These are phyloP conservation scores for Aphanomyces cochlioides DNA, from an alignment of 352 stramenopile species.

Conservation along the genomic window DNA sequence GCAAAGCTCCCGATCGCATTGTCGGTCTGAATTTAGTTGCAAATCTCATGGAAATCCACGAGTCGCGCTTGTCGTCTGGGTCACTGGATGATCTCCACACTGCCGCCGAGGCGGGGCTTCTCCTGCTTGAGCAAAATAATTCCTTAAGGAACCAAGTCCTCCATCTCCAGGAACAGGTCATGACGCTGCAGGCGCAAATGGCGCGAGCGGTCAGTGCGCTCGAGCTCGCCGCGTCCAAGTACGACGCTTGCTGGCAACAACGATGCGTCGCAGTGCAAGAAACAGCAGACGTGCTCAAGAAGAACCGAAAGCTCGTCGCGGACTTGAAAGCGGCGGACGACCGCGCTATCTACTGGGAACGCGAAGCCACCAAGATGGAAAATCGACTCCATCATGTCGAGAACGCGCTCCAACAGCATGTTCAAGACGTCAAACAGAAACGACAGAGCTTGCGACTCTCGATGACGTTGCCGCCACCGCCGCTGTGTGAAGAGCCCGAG, in stretches of 20 bases:
- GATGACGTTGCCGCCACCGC: neutral
- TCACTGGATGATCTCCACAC: slow-evolving; percentile 2
- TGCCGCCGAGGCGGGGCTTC: slow-evolving; percentile 2
- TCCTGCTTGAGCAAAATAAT: slow-evolving; percentile 5
- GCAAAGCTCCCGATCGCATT: too few relatives aligned
- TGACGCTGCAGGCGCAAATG: neutral
- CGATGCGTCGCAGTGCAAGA: slow-evolving; percentile 12
- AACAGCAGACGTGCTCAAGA: neutral
- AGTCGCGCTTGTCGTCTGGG: neutral
- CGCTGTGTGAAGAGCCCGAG: neutral
- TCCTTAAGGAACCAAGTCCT: neutral
- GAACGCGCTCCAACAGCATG: neutral
- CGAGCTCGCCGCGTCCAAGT: neutral
- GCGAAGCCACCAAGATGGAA: slow-evolving; percentile 6
- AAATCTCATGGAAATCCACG: too few relatives aligned
- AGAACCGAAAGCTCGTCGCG: slow-evolving; percentile 1
- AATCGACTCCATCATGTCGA: neutral
- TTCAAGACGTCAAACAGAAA: neutral
- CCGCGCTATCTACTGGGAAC: neutral
- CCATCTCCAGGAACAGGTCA: slow-evolving; percentile 1
- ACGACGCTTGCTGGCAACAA: slow-evolving; percentile 11
- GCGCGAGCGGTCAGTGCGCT: neutral
- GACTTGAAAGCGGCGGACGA: neutral
- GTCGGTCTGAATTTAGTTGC: too few relatives aligned
- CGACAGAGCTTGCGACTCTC: neutral